These are phyloP conservation scores for Xylaria sp. DNA, from an alignment of 2,329 filamentous ascomycete genomes.

Conservation along the genomic window DNA sequence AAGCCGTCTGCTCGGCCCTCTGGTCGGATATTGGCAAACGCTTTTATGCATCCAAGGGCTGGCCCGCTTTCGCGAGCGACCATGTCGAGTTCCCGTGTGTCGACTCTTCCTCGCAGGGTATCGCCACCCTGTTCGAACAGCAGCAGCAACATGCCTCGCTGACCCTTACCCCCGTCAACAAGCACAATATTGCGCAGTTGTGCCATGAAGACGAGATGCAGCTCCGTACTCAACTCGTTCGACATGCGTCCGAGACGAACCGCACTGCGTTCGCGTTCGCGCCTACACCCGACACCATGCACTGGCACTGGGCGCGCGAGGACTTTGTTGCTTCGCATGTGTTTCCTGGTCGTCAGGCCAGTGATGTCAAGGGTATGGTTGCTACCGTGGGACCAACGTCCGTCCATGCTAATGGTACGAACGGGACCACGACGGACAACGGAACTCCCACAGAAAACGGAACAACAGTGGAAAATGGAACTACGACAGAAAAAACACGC, in stretches of 20 bases:
- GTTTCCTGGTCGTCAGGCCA: constrained; percentile 40
- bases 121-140: constrained; percentile 22
- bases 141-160: neutral
- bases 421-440: neutral
- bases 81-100: constrained; percentile 58
- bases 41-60: constrained; percentile 75
- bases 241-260: constrained; percentile 31
- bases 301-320: constrained; percentile 77
- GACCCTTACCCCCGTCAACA: constrained; percentile 43
- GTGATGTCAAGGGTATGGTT: constrained; percentile 65
- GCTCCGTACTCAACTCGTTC: constrained; percentile 51
- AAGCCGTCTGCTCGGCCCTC: constrained; percentile 63
- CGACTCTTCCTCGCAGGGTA: constrained; percentile 23
- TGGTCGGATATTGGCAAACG: constrained; percentile 81
- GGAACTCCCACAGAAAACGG: too few species aligned
- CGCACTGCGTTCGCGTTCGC: constrained; percentile 58
- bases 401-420: neutral
- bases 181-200: constrained; percentile 55
- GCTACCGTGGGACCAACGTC: constrained; percentile 35
- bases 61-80: constrained; percentile 66
- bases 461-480: too few species aligned
- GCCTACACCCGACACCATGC: constrained; percentile 61
- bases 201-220: constrained; percentile 60
- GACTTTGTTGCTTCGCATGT: constrained; percentile 67
- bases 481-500: constrained; percentile 33